Evolutionary conservation across 2,329 filamentous ascomycete genomes (phyloP), one percentile per base, ranked within the genome.

Genomic region (Didymella keratinophila): DNA sequence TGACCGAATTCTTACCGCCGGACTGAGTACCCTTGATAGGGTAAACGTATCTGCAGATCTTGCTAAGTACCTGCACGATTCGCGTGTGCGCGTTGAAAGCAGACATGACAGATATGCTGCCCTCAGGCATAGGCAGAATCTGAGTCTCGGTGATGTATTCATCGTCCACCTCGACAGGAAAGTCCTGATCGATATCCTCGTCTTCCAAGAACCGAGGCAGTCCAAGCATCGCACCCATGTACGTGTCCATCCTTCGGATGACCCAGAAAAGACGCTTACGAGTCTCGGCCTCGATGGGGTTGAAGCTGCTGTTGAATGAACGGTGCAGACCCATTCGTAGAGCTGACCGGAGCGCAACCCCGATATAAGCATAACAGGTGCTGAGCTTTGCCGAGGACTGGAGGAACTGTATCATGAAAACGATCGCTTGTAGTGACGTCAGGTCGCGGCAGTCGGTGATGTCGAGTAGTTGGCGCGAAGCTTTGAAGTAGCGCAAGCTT

Each of bases 21-120:
- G 69, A 68, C 21, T 75, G 73, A 7, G 76, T 76, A 18, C 78
- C 79, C 66, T 88, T 87, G 60, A 87, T 83, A 0, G 86, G 86
- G 66, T 89, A 89, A 11, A 89, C 84, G 52, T 86, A 85, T 67
- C 83, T 84, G 49, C 87, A 85, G 44, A 88, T 86, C 71, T 88
- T 88, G 52, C 83, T 78, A 28, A 88, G 76, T 36, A 88, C 82
- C 37, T 80, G 78, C 5, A 86, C 81, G 21, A 89, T 78, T 43
- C 80, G 79, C 4, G 84, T 86, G 62, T 89, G 86, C 2, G 84
- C 84, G 69, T 88, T 88, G 61, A 83, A 82, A 16, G 84, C 86
- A 23, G 81, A 80, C 77, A 87, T 83, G n/a, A 87, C 66, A 4
- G 86, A 83, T 2, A 85, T 82, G 21, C 78, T 76, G 41, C 83